Evolutionary conservation across 495 filamentous ascomycete species (phyloP).

Genomic region (Penicillium silybi): DNA sequence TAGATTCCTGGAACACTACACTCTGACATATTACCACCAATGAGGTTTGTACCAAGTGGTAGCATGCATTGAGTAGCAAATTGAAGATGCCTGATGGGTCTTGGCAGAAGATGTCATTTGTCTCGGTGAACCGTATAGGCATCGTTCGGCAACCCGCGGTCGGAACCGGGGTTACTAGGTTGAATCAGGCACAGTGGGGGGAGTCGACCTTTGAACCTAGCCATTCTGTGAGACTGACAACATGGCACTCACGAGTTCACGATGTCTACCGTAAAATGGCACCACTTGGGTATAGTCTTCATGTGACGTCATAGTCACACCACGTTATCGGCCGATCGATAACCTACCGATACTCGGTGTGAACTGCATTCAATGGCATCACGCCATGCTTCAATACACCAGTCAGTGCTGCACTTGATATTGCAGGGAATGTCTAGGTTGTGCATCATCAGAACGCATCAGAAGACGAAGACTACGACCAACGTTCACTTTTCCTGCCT

Average conservation of each 20-base stretch:
- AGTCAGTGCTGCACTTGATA: background rate
- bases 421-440: background rate
- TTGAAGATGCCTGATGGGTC: background rate
- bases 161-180: conserved; percentile 1
- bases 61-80: background rate
- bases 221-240: background rate
- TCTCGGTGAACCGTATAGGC: conserved; percentile 25
- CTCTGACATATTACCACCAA: background rate
- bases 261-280: background rate
- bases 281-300: background rate
- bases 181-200: background rate
- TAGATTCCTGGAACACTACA: background rate
- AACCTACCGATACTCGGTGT: no score
- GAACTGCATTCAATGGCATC: no score
- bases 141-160: conserved; percentile 27
- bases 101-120: conserved; percentile 7
- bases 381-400: no score
- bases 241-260: no score
- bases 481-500: background rate
- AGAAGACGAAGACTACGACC: background rate
- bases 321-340: no score
- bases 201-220: background rate
- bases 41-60: background rate
- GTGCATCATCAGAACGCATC: background rate
- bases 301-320: background rate